Percentiles rank a stretch among this genome's conserved stretches.
Evolutionary conservation across 2,329 filamentous ascomycete genomes (phyloP).

Genomic region (Penicillium sp.): DNA sequence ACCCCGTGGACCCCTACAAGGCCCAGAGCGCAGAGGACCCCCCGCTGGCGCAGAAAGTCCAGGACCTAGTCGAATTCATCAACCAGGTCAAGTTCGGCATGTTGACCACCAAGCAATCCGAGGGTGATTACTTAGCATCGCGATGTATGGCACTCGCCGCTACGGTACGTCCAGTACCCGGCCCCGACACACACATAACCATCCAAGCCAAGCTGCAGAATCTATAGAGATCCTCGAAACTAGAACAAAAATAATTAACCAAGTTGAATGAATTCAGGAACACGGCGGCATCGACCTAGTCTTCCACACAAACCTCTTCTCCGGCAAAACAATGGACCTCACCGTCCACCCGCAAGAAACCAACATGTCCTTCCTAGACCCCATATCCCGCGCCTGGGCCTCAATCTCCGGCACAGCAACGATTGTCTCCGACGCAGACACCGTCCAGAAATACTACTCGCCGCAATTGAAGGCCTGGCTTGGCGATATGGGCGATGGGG

Average conservation of each 20-base stretch:
- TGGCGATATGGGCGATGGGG: constrained; percentile 80
- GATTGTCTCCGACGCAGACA: constrained; percentile 68
- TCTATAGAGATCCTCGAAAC: background rate
- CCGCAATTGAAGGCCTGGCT: constrained; percentile 78
- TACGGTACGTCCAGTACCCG: constrained; percentile 56
- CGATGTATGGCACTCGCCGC: constrained; percentile 83
- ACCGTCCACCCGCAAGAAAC: constrained; percentile 67
- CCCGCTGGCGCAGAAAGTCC: constrained; percentile 72
- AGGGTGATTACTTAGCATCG: constrained; percentile 70
- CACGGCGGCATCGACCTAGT: constrained; percentile 76
- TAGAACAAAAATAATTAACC: background rate
- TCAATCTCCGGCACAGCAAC: constrained; percentile 74
- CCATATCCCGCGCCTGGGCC: constrained; percentile 76
- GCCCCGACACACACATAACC: too few relatives aligned
- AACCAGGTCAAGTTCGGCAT: constrained; percentile 78
- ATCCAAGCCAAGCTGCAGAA: too few relatives aligned
- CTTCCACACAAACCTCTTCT: constrained; percentile 91
- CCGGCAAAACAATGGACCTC: constrained; percentile 83
- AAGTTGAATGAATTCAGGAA: constrained; percentile 57
- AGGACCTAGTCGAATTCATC: constrained; percentile 72
- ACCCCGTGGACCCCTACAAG: constrained; percentile 77
- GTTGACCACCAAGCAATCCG: constrained; percentile 73
- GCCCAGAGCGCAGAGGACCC: constrained; percentile 73
- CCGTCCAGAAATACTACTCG: constrained; percentile 75
- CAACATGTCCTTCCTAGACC: constrained; percentile 81